phyloP scores from a whole-genome alignment of 371 early-diverging fungal species.

The Fennellomyces sp. region DNA sequence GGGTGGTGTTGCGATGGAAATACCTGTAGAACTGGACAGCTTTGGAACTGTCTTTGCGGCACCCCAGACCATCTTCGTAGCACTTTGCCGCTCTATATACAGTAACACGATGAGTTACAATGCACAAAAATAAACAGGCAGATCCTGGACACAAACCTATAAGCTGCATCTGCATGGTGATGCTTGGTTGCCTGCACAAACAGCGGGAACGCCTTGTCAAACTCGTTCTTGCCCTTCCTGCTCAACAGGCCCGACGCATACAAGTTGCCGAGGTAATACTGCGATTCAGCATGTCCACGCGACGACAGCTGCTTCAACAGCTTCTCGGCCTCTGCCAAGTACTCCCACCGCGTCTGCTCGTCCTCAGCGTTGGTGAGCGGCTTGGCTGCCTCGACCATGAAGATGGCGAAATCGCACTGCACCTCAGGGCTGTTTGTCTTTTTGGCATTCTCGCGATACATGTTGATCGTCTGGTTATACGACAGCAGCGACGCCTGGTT shows the following conservation, averaged over 20 bases:
- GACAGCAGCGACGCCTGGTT: conserved; percentile 67
- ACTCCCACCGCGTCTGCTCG: conserved; percentile 54
- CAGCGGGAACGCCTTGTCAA: conserved; percentile 70
- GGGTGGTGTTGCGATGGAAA: neutral
- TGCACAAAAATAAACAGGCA: neutral
- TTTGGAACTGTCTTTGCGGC: conserved; percentile 59
- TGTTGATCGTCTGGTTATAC: conserved; percentile 71
- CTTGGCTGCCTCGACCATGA: conserved; percentile 70
- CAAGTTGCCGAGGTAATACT: conserved; percentile 69
- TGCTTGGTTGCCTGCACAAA: conserved; percentile 72
- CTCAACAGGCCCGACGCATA: conserved; percentile 62
- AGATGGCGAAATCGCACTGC: conserved; percentile 82
- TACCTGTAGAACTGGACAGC: conserved; percentile 74
- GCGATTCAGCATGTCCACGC: conserved; percentile 66
- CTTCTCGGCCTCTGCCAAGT: conserved; percentile 65
- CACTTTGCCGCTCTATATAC: conserved; percentile 60
- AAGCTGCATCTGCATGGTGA: conserved; percentile 69
- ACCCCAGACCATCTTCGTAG: conserved; percentile 70
- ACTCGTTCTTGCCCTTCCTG: conserved; percentile 64
- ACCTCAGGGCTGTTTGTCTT: conserved; percentile 79
- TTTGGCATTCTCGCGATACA: conserved; percentile 84
- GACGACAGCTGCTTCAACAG: conserved; percentile 60
- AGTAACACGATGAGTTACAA: neutral
- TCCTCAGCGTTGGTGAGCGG: conserved; percentile 49
- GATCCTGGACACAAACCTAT: conserved; percentile 45